phyloP scores from a whole-genome alignment of 805 yeast genomes.

The Teunomyces funiuensis region DNA sequence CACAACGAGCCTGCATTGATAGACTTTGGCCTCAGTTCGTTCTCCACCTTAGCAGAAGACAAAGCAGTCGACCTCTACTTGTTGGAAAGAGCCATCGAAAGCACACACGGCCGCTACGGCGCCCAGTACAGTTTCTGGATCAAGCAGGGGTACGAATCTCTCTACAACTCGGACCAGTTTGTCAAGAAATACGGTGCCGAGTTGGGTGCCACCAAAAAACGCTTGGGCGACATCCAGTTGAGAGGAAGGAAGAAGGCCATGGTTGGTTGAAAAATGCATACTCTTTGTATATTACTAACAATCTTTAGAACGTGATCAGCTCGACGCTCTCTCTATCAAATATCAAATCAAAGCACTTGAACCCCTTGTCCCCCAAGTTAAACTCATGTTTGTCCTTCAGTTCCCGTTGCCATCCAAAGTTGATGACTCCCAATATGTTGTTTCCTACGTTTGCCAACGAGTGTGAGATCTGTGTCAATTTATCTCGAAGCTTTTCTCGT shows the following conservation, averaged over 20 bases:
- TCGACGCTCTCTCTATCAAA: slow-evolving; percentile 12
- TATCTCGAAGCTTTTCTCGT: slow-evolving; percentile 2
- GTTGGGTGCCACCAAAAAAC: slow-evolving; percentile 52
- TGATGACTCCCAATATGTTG: slow-evolving; percentile 9
- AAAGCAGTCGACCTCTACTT: slow-evolving; percentile 97
- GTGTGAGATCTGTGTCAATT: slow-evolving; percentile 3
- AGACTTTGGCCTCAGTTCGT: slow-evolving; percentile 88
- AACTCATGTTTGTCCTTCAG: slow-evolving; percentile 2
- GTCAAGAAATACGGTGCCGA: slow-evolving; percentile 36
- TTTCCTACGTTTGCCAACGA: slow-evolving; percentile 11
- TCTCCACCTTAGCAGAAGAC: slow-evolving; percentile 77
- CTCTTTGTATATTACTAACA: background rate
- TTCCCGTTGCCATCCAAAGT: slow-evolving; percentile 12
- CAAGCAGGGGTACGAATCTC: slow-evolving; percentile 61
- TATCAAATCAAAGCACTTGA: slow-evolving; percentile 12
- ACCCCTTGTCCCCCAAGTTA: slow-evolving; percentile 11
- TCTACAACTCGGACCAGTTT: slow-evolving; percentile 30
- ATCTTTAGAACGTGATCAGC: slow-evolving; percentile 9
- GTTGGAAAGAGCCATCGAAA: slow-evolving; percentile 82
- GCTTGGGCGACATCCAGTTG: slow-evolving; percentile 80
- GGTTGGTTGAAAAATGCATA: no score
- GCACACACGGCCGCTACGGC: slow-evolving; percentile 84
- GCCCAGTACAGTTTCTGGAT: slow-evolving; percentile 66
- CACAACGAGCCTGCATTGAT: slow-evolving; percentile 58
- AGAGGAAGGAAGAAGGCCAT: slow-evolving; percentile 95